Evolutionary conservation across 2,329 filamentous ascomycete species (phyloP), one percentile per base, ranked within the genome.

Genomic region (Pseudovirgaria hyperparasitica): DNA sequence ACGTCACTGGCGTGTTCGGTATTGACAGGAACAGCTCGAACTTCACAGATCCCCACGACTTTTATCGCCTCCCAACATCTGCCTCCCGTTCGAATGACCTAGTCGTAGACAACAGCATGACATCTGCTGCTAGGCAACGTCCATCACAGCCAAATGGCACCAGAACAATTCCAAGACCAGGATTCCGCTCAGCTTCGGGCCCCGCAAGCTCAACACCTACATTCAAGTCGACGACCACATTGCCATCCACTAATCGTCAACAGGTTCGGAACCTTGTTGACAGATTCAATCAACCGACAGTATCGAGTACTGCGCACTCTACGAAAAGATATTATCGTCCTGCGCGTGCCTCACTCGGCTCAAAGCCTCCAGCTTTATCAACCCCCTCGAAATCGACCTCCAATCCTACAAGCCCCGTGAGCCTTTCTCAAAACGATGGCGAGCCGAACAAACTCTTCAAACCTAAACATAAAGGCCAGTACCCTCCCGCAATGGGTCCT

Each of bases 251-350:
- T 16, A n/a, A 9, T 19, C 25, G 4, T 23, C 38, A 5, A 34
- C 37, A 4, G 17, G 6, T 52, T 52, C 19, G 49, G 47, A 7
- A 22, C 42, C 13, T 45, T n/a, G n/a, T n/a, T n/a, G n/a, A 52
- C 37, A 49, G 46, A 30, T 52, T 52, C 42, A 49, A 42, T n/a
- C 36, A 46, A 52, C 24, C 36, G 52, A 23, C 52, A 50, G 35
- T 42, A 43, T 5, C 39, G 50, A 19, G 49, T 52, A 19, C 30
- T 48, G n/a, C 48, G 3, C 50, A 52, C 36, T 45, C 48, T 15
- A 45, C 48, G 14, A 48, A 48, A 6, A 26, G 43, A 12, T 37
- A 46, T 7, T 43, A 48, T 22, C 38, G 43, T 6, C 38, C 30
- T 20, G 28, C 36, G 13, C 43, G 48, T 23, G 37, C 42, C 15